Base-by-base conservation (phyloP, 257 asterid species). In the Rehmannia glutinosa region DNA sequence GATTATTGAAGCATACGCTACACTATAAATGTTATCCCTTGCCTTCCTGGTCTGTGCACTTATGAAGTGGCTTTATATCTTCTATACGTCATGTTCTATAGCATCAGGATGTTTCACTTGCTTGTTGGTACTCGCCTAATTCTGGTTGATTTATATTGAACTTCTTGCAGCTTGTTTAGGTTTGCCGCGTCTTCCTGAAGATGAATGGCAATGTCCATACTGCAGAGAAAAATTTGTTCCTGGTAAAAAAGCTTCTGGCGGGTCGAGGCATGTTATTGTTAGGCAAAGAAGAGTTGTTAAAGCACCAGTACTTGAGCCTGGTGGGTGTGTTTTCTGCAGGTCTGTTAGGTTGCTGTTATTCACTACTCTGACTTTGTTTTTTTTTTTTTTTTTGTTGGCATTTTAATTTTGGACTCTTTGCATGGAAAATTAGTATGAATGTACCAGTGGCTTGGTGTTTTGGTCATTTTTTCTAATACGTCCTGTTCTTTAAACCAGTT, bases 251-350 rank as follows among this genome's bases (percentile, higher is more conserved):
- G 63, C 74, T 43, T 60, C 77, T 17, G 87, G 89, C 54, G 86
- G 77, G 53, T 75, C 80, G 1, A 80, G 84, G 49, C 83, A 90
- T 62, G 74, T 77, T 55, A 62, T 80, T 62, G 55, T 80, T 62
- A 83, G 94, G 66, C 79, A 83, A 63, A 87, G 80, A 47, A 80
- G 93, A 80, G 95, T 83, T 76, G 96, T 83, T 42, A 85, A 80
- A 75, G 83, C 90, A 63, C 87, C 95, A 11, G 89, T 83, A 68
- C 77, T 63, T 66, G 95, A 81, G 74, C 81, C 85, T 70, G 95
- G 97, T 62, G 97, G 95, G 12, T 90, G 97, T 78, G 86, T 82
- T 70, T 78, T 87, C 66, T 90, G 97, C 93, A 90, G 97, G 97
- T 90, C 45, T 68, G 81, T 60, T 71, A 36, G 43, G 8, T 54